Evolutionary conservation across 2,329 filamentous ascomycete genomes (phyloP).

Genomic region (Alternaria alternata): DNA sequence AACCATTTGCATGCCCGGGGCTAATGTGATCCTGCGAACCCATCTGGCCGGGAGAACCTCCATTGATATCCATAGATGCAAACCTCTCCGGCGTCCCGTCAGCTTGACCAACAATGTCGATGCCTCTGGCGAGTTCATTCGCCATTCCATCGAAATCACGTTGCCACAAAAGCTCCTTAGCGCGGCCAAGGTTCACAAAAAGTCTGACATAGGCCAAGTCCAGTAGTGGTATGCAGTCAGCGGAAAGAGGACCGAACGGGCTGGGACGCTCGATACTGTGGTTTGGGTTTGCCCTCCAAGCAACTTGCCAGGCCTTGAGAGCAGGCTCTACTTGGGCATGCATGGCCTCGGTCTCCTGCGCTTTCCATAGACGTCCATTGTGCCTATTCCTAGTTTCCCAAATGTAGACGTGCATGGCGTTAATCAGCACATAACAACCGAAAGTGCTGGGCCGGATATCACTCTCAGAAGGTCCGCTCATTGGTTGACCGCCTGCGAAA

Average conservation of each 20-base stretch:
- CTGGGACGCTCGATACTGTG: constrained; percentile 87
- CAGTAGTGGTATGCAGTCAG: constrained; percentile 88
- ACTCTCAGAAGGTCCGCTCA: constrained; percentile 63
- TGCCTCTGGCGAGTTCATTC: constrained; percentile 80
- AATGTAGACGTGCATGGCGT: constrained; percentile 96
- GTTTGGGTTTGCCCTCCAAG: constrained; percentile 86
- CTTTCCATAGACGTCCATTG: constrained; percentile 86
- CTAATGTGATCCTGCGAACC: constrained; percentile 37
- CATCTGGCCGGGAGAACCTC: constrained; percentile 35
- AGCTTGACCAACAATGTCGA: constrained; percentile 76
- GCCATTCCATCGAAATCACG: constrained; percentile 92
- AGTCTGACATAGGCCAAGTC: constrained; percentile 92
- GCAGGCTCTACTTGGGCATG: constrained; percentile 94
- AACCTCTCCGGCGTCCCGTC: constrained; percentile 66
- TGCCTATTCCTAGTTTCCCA: constrained; percentile 96
- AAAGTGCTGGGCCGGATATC: constrained; percentile 87
- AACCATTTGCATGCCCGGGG: constrained; percentile 42
- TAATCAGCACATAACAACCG: constrained; percentile 89
- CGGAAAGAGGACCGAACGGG: constrained; percentile 84
- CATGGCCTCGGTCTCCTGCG: constrained; percentile 94
- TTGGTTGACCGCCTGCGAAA: constrained; percentile 58
- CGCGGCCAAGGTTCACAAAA: constrained; percentile 90
- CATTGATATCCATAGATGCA: constrained; percentile 42
- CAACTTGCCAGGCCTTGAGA: constrained; percentile 90
- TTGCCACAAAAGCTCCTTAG: constrained; percentile 94